phyloP scores from a whole-genome alignment of 805 yeast species.

The Yarrowia phangngaensis region DNA sequence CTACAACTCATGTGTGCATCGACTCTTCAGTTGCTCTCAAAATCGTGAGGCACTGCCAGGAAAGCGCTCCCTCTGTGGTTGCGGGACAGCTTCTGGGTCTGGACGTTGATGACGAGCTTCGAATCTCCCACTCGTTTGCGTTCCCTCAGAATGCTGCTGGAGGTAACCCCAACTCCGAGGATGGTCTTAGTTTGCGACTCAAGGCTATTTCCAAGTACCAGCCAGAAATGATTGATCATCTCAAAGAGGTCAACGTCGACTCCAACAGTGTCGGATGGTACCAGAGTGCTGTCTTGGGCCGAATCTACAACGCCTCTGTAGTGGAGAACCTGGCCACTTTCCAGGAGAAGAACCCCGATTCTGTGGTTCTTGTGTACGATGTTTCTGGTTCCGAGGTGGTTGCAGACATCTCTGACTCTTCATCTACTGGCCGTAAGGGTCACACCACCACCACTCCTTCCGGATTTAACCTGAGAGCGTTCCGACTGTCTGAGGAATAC shows the following conservation, averaged over 20 bases:
- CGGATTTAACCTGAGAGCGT: constrained; percentile 60
- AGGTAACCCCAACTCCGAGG: constrained; percentile 47
- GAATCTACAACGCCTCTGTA: constrained; percentile 57
- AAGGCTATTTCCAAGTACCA: constrained; percentile 65
- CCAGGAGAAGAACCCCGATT: constrained; percentile 53
- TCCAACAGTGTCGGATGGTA: constrained; percentile 79
- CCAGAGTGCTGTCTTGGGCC: constrained; percentile 64
- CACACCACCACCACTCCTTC: constrained; percentile 55
- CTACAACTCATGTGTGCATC: constrained; percentile 31
- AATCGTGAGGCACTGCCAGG: constrained; percentile 64
- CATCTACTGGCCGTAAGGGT: constrained; percentile 4
- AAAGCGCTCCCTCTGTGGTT: constrained; percentile 56
- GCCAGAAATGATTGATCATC: constrained; percentile 58
- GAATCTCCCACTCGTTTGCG: constrained; percentile 59
- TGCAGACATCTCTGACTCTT: neutral
- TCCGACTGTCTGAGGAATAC: constrained; percentile 61
- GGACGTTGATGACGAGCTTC: constrained; percentile 52
- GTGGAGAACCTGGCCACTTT: constrained; percentile 66
- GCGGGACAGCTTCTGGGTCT: constrained; percentile 75
- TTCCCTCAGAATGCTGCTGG: constrained; percentile 48
- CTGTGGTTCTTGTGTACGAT: constrained; percentile 60
- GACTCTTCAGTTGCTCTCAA: constrained; percentile 46
- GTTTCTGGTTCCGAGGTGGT: constrained; percentile 38
- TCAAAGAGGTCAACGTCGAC: constrained; percentile 61
- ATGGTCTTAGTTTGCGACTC: constrained; percentile 57